Evolutionary conservation across 2,329 filamentous ascomycete species (phyloP).

Genomic region (Cercospora sesami): DNA sequence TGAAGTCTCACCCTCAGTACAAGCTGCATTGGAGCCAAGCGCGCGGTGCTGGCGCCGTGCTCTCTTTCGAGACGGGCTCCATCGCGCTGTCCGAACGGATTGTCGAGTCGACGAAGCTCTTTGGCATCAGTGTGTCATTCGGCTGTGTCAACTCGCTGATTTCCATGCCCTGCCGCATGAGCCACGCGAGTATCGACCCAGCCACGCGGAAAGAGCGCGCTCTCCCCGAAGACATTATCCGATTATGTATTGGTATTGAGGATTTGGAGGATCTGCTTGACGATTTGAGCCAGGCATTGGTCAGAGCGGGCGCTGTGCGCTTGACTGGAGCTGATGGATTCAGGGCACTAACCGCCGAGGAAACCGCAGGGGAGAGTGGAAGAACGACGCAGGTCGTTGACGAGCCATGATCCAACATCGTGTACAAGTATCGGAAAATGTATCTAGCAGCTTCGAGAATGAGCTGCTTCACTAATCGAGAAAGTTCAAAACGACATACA

Average conservation of each 20-base stretch:
- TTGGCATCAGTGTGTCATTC: conserved; percentile 95
- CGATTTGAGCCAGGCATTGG: conserved; percentile 84
- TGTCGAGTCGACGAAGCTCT: conserved; percentile 86
- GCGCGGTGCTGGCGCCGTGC: conserved; percentile 86
- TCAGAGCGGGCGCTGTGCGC: conserved; percentile 89
- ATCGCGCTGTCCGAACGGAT: conserved; percentile 81
- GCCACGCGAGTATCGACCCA: conserved; percentile 95
- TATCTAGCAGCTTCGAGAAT: background rate
- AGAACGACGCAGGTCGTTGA: conserved; percentile 40
- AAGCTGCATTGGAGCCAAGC: conserved; percentile 95
- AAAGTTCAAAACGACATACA: background rate
- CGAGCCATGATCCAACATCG: conserved; percentile 33
- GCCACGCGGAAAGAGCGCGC: conserved; percentile 86
- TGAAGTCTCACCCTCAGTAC: conserved; percentile 95
- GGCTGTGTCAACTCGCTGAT: conserved; percentile 98
- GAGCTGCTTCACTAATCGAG: background rate
- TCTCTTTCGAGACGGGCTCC: conserved; percentile 95
- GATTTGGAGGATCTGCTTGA: conserved; percentile 89
- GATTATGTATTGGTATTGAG: conserved; percentile 94
- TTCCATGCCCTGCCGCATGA: conserved; percentile 99
- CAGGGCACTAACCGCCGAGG: conserved; percentile 54
- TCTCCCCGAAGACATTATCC: conserved; percentile 95
- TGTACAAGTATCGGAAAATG: conserved; percentile 1
- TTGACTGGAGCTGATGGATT: conserved; percentile 77
- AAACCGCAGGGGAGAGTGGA: conserved; percentile 34